Conservation (phyloP, 495 filamentous ascomycete species). For the Trichoderma gamsii region DNA sequence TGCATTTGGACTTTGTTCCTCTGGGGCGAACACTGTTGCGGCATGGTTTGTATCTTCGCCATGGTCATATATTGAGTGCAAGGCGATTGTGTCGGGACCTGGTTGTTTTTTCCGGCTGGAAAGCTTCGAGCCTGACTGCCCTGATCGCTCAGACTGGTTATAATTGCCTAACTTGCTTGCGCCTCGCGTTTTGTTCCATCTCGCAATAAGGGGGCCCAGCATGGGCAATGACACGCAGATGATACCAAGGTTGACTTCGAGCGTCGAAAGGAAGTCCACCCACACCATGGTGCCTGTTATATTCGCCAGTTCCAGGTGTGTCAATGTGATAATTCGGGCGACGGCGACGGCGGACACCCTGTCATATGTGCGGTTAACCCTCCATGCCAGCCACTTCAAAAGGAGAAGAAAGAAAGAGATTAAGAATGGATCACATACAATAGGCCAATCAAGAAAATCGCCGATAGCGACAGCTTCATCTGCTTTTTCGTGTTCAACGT, state of each 20-base stretch:
- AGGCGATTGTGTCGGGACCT: background rate
- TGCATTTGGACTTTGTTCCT: background rate
- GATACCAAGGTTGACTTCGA: conserved; percentile 20
- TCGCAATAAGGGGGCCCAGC: conserved; percentile 20
- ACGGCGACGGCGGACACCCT: conserved; percentile 18
- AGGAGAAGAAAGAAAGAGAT: background rate
- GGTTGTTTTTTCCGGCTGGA: background rate
- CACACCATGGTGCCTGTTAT: conserved; percentile 23
- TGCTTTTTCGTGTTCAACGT: background rate
- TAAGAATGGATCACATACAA: background rate
- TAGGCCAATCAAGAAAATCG: background rate
- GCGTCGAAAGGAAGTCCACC: conserved; percentile 20
- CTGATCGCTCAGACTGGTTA: background rate
- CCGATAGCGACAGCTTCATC: background rate
- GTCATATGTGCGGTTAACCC: background rate
- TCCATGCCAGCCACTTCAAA: background rate
- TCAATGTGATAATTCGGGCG: conserved; percentile 21
- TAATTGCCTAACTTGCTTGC: background rate
- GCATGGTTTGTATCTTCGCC: background rate
- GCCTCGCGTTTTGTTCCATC: conserved; percentile 12
- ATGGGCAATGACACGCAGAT: conserved; percentile 22
- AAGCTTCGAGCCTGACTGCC: background rate
- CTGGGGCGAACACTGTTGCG: background rate
- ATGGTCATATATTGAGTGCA: background rate
- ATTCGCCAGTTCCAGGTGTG: conserved; percentile 20